A percentile compares a stretch with the other conserved stretches of the same genome.
phyloP scores from a whole-genome alignment of 768 basidiomycete species.

The Tricholoma matsutake region DNA sequence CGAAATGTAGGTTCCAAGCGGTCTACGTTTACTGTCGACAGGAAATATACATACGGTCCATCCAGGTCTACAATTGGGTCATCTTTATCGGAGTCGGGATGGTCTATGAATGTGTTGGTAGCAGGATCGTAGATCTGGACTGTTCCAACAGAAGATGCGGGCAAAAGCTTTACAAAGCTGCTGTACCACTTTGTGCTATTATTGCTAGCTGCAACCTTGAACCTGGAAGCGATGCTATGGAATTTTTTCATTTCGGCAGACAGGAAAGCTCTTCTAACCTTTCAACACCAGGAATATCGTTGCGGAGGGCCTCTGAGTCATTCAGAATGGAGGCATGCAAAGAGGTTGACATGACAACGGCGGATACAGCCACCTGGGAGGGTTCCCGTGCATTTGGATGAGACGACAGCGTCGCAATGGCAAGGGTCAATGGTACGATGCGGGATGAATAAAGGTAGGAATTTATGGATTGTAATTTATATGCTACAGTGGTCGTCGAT shows the following conservation, averaged over 20 bases:
- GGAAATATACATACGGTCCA: constrained; percentile 87
- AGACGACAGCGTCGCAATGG: constrained; percentile 44
- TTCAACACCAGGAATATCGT: constrained; percentile 70
- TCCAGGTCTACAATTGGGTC: constrained; percentile 43
- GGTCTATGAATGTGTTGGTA: constrained; percentile 42
- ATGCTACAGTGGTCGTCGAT: constrained; percentile 22
- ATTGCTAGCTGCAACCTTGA: constrained; percentile 78
- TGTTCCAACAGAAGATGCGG: constrained; percentile 33
- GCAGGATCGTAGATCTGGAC: constrained; percentile 64
- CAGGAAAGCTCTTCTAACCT: constrained; percentile 22
- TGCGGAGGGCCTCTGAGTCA: constrained; percentile 75
- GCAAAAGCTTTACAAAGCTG: constrained; percentile 55
- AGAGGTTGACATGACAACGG: constrained; percentile 83
- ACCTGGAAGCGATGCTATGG: constrained; percentile 37
- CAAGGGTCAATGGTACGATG: constrained; percentile 48
- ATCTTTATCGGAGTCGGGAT: constrained; percentile 31
- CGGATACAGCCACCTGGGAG: constrained; percentile 39
- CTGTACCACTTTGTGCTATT: constrained; percentile 75
- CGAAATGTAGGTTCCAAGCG: constrained; percentile 81
- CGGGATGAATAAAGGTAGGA: constrained; percentile 41
- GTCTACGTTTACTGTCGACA: constrained; percentile 80
- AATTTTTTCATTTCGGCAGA: background rate
- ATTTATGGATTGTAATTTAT: constrained; percentile 55
- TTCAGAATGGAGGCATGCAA: constrained; percentile 84
- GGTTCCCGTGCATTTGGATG: constrained; percentile 23